Conservation (phyloP, 139 green algal genomes). For the Chlamydomonas applanata region DNA sequence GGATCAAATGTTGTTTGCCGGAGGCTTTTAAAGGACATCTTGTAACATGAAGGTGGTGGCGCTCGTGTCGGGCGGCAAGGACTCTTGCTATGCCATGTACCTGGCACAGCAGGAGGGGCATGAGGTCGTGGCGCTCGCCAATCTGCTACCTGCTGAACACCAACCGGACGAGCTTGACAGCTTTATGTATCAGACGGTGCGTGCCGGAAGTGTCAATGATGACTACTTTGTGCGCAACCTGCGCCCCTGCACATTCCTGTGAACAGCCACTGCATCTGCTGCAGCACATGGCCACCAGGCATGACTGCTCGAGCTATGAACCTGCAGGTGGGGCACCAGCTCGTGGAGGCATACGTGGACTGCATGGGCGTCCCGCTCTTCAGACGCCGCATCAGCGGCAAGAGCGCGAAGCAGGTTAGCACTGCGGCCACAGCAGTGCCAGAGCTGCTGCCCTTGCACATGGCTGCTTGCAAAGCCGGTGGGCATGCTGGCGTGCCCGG, state of each 20-base stretch:
- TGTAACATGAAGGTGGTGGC: constrained; percentile 28
- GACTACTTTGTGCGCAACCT: too few species aligned
- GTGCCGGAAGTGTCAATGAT: too few species aligned
- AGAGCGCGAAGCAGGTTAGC: constrained; percentile 42
- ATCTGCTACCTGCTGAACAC: constrained; percentile 32
- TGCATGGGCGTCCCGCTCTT: constrained; percentile 88
- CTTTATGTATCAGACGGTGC: constrained; percentile 94
- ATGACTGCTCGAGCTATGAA: neutral
- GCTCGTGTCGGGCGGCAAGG: constrained; percentile 39
- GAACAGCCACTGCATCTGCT: too few species aligned
- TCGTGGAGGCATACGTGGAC: constrained; percentile 74
- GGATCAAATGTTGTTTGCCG: too few species aligned
- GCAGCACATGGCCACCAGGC: neutral
- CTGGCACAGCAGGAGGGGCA: constrained; percentile 35
- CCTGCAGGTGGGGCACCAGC: constrained; percentile 77
- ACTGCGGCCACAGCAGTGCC: neutral
- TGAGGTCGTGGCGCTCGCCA: constrained; percentile 46
- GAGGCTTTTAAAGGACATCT: too few species aligned
- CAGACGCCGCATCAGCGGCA: constrained; percentile 66
- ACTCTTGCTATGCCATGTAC: constrained; percentile 37
- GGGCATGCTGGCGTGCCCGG: too few species aligned
- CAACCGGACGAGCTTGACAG: constrained; percentile 84
- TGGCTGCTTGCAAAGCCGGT: too few species aligned
- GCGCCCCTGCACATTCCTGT: neutral
- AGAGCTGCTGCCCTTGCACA: too few species aligned